Percentiles rank a stretch among this genome's conserved stretches.
Evolutionary conservation across 371 early-diverging fungal genomes (phyloP).

Genomic region (Blastocladiella emersonii): DNA sequence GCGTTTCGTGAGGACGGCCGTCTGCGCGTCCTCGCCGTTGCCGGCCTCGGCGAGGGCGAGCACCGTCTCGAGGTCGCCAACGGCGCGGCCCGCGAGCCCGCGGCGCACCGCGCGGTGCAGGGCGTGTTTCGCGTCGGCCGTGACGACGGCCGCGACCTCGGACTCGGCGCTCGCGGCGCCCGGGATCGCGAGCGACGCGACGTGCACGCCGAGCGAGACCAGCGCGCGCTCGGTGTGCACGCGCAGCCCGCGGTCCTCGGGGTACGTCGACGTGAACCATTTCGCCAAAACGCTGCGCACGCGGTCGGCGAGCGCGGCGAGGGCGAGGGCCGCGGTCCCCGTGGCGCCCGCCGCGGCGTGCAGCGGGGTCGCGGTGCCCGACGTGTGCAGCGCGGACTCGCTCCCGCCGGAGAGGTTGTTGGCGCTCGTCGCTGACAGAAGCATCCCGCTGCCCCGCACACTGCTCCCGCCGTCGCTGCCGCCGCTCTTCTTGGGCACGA

Average conservation of each 20-base stretch:
- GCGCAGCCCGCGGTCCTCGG: background rate
- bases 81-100: background rate
- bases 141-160: background rate
- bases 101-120: background rate
- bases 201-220: background rate
- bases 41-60: background rate
- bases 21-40: background rate
- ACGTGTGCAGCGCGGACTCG: too few relatives aligned
- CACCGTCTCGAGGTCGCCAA: background rate
- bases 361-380: too few relatives aligned
- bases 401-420: too few relatives aligned
- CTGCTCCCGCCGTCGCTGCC: too few relatives aligned
- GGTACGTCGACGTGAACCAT: background rate
- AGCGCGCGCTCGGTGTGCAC: background rate
- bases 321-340: background rate
- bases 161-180: background rate
- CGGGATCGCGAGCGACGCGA: background rate
- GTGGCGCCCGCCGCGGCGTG: too few relatives aligned
- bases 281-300: background rate
- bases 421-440: too few relatives aligned
- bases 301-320: background rate
- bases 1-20: background rate
- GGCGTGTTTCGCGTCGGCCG: background rate
- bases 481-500: too few relatives aligned
- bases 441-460: too few relatives aligned